These are phyloP conservation scores for Penicillium sp. DNA, from an alignment of 2,329 filamentous ascomycete genomes.

Conservation along the genomic window DNA sequence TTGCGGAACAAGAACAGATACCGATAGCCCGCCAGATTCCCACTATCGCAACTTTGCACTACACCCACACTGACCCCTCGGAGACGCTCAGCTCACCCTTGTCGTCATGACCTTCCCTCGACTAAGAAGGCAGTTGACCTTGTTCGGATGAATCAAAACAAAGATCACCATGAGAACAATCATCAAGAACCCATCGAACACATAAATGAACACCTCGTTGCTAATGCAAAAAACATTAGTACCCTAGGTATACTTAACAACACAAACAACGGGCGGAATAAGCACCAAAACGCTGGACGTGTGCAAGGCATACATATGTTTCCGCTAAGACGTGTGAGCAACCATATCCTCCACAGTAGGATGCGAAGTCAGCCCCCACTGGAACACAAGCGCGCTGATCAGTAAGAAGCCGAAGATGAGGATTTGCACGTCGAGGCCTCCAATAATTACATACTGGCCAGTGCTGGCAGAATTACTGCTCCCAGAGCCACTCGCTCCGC, in stretches of 20 bases:
- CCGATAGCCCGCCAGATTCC: not conserved
- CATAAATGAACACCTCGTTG: constrained; percentile 30
- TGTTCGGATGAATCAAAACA: constrained; percentile 21
- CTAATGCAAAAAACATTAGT: constrained; percentile 25
- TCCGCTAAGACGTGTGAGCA: constrained; percentile 32
- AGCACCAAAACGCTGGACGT: constrained; percentile 25
- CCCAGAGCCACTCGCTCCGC: not conserved
- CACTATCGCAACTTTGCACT: too few relatives aligned
- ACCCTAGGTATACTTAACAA: constrained; percentile 30
- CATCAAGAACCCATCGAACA: constrained; percentile 33
- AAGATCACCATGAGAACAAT: constrained; percentile 24
- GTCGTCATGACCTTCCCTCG: constrained; percentile 15
- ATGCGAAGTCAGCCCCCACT: constrained; percentile 23
- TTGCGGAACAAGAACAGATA: too few relatives aligned
- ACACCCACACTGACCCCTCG: constrained; percentile 1
- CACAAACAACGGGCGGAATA: constrained; percentile 29
- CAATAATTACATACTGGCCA: constrained; percentile 28
- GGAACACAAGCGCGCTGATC: constrained; percentile 25
- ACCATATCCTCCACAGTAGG: constrained; percentile 26
- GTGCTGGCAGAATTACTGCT: not conserved
- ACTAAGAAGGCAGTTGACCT: constrained; percentile 23
- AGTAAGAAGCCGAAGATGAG: constrained; percentile 33
- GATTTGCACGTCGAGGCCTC: constrained; percentile 31
- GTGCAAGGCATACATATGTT: constrained; percentile 33
- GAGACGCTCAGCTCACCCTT: constrained; percentile 17